Percentiles rank a stretch among this genome's conserved stretches.
phyloP scores from a whole-genome alignment of 2,329 filamentous ascomycete genomes.

The Neonectria punicea region DNA sequence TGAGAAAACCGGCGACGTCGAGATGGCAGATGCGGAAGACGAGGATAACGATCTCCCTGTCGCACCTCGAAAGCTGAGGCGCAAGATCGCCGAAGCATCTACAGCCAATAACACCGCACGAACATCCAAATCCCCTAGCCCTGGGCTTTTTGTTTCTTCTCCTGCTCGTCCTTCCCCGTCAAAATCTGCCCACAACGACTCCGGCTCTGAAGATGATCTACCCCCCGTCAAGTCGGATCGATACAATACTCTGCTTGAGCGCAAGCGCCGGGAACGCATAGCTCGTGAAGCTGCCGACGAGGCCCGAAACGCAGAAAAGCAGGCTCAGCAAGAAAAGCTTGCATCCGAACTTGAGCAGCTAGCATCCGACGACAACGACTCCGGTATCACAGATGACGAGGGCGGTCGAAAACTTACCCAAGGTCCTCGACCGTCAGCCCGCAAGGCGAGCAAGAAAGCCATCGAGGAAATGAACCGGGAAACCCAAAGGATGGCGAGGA shows the following conservation, averaged over 20 bases:
- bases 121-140: slow-evolving; percentile 45
- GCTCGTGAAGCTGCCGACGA: slow-evolving; percentile 72
- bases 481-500: slow-evolving; percentile 89
- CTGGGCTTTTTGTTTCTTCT: slow-evolving; percentile 68
- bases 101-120: slow-evolving; percentile 38
- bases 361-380: slow-evolving; percentile 51
- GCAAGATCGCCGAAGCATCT: slow-evolving; percentile 49
- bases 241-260: slow-evolving; percentile 77
- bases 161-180: slow-evolving; percentile 52
- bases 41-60: slow-evolving; percentile 55
- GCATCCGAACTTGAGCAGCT: slow-evolving; percentile 50
- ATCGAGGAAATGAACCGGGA: slow-evolving; percentile 95
- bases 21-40: slow-evolving; percentile 47
- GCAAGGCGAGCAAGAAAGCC: slow-evolving; percentile 94
- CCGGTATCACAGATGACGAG: slow-evolving; percentile 70
- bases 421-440: slow-evolving; percentile 69
- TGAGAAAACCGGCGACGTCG: slow-evolving; percentile 41
- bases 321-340: slow-evolving; percentile 49
- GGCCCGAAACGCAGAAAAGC: slow-evolving; percentile 57
- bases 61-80: slow-evolving; percentile 53
- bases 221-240: slow-evolving; percentile 64
- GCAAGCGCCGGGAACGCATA: slow-evolving; percentile 77
- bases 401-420: slow-evolving; percentile 75
- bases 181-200: slow-evolving; percentile 46
- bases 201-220: slow-evolving; percentile 59